A percentile compares a stretch with the other conserved stretches of the same genome.
Evolutionary conservation across 495 filamentous ascomycete species (phyloP).

Genomic region (Bombardia bombarda): DNA sequence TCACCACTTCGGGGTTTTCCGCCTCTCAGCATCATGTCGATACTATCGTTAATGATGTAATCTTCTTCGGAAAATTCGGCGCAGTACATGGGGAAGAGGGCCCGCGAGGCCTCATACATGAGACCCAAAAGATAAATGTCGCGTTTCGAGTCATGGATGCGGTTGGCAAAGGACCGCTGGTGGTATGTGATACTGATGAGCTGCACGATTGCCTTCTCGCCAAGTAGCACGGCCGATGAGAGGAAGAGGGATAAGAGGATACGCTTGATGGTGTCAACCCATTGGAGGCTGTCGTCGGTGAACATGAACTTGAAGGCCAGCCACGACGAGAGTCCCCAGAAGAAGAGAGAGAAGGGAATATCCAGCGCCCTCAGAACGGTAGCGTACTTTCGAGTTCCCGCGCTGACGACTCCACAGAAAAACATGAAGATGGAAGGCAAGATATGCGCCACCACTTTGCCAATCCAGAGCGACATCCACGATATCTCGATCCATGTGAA

Average conservation of each 20-base stretch:
- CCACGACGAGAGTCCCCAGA: constrained; percentile 74
- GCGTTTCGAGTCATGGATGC: constrained; percentile 83
- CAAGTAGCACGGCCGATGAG: constrained; percentile 67
- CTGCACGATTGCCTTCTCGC: constrained; percentile 78
- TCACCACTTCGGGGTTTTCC: constrained; percentile 39
- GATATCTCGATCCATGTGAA: constrained; percentile 90
- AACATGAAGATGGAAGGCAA: constrained; percentile 81
- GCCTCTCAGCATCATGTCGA: constrained; percentile 43
- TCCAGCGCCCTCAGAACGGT: constrained; percentile 71
- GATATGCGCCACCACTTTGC: constrained; percentile 71
- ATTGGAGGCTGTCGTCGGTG: constrained; percentile 20
- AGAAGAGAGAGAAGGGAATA: constrained; percentile 77
- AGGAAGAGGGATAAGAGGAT: constrained; percentile 72
- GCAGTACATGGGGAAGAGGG: constrained; percentile 86
- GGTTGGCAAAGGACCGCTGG: constrained; percentile 79
- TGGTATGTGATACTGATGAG: constrained; percentile 93
- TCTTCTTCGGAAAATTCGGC: constrained; percentile 87
- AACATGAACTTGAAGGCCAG: constrained; percentile 71
- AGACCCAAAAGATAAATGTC: constrained; percentile 70
- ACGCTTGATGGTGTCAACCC: constrained; percentile 50
- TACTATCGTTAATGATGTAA: constrained; percentile 75
- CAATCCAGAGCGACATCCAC: constrained; percentile 82
- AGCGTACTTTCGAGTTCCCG: constrained; percentile 89
- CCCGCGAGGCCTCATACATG: constrained; percentile 81
- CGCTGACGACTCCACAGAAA: constrained; percentile 79